Evolutionary conservation across 768 basidiomycete species (phyloP), one percentile per base, ranked within the genome.

Genomic region (Hydnomerulius pinastri): DNA sequence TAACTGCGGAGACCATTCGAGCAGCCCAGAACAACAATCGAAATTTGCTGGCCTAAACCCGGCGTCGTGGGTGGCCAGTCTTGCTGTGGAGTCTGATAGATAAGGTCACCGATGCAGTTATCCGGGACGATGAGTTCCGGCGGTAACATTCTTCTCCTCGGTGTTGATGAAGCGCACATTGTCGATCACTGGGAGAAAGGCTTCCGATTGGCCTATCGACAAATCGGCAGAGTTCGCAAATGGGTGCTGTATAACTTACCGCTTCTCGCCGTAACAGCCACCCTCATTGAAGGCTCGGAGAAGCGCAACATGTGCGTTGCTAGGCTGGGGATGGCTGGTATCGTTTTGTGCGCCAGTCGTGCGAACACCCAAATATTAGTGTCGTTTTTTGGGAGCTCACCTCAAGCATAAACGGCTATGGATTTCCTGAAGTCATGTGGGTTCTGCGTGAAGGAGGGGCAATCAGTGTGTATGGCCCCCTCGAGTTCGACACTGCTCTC

Each of bases 121-220:
- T 67, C 13, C 45, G 40, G 9, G 42, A 51, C 29, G 38, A 53
- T 18, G 18, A 15, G 1, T 69, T 67, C 46, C 46, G n/a, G 33
- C 13, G 43, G 44, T 6, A 59, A 62, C 8, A 36, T 69, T 20
- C 59, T 55, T 41, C 53, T 43, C 4, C 55, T 65, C 36, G 65
- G 58, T 6, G 54, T 70, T n/a, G 64, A 70, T 44, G 66, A 68
- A 43, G 37, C 63, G n/a, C 68, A 67, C 46, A 50, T 68, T 2
- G 46, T 67, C 12, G 5, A 46, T 30, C 39, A 40, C 10, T 67
- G 64, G 66, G 67, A 64, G 12, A 47, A 39, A 17, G 36, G 44
- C 6, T 70, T 68, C 40, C 59, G 60, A 1, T 36, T 54, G 10
- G 51, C 60, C n/a, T 68, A 66, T 43, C 24, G 18, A 13, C 60